Percentiles rank a stretch among this genome's conserved stretches.
phyloP scores from a whole-genome alignment of 2,329 filamentous ascomycete genomes.

The Xylaria sp. region DNA sequence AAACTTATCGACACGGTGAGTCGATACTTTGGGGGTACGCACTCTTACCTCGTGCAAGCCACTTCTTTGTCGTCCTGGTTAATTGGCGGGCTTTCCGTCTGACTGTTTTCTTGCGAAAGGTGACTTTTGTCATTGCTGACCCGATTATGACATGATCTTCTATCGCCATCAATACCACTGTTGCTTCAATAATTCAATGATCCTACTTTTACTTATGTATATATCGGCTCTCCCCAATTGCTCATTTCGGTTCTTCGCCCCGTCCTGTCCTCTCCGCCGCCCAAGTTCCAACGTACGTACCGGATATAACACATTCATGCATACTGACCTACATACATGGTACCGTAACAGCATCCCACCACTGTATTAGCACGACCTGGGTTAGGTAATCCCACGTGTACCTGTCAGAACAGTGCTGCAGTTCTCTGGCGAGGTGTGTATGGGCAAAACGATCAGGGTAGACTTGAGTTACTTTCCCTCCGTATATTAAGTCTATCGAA shows the following conservation, averaged over 20 bases:
- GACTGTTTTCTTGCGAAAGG: conserved; percentile 20
- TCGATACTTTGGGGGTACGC: conserved; percentile 11
- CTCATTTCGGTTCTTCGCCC: conserved; percentile 16
- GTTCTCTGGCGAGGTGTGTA: background rate
- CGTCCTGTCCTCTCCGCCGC: conserved; percentile 4
- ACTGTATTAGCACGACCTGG: background rate
- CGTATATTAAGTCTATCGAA: background rate
- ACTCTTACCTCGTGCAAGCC: background rate
- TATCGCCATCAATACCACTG: conserved; percentile 5
- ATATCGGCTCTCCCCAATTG: conserved; percentile 9
- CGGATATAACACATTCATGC: conserved; percentile 27
- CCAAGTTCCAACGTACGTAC: conserved; percentile 3
- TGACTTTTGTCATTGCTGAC: conserved; percentile 33
- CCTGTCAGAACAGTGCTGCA: background rate
- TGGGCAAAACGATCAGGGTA: background rate
- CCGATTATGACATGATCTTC: conserved; percentile 11
- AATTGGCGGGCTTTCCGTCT: conserved; percentile 34
- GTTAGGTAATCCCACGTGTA: background rate
- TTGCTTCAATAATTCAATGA: background rate
- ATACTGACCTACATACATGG: background rate
- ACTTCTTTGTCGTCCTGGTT: background rate
- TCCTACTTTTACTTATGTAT: background rate
- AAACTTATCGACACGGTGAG: background rate
- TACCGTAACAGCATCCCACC: background rate
- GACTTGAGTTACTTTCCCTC: background rate